Evolutionary conservation across 805 yeast genomes (phyloP).

Genomic region (Candida coleopterorum): DNA sequence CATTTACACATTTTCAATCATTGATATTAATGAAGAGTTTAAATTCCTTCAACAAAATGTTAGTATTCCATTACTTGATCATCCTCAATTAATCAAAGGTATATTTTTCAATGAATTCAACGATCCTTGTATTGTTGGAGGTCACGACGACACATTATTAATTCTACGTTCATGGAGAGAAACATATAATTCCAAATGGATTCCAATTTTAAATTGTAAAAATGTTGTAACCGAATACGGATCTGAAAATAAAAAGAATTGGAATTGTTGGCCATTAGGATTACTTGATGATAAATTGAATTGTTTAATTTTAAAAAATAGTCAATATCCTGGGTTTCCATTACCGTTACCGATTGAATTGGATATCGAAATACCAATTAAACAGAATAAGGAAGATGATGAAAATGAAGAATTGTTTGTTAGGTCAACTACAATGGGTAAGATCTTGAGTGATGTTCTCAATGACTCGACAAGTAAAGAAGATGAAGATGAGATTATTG

Average conservation of each 20-base stretch:
- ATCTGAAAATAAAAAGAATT: conserved; percentile 47
- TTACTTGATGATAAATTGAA: conserved; percentile 62
- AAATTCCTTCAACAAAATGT: conserved; percentile 37
- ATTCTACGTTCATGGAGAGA: conserved; percentile 77
- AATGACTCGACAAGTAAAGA: conserved; percentile 20
- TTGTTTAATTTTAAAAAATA: conserved; percentile 62
- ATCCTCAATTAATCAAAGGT: conserved; percentile 48
- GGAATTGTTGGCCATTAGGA: conserved; percentile 87
- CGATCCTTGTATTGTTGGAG: conserved; percentile 80
- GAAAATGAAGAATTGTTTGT: conserved; percentile 63
- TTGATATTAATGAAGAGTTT: conserved; percentile 40
- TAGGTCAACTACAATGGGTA: conserved; percentile 57
- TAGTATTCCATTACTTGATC: conserved; percentile 28
- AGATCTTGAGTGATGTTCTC: conserved; percentile 52
- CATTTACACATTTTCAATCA: conserved; percentile 44
- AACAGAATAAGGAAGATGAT: conserved; percentile 13
- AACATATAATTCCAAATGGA: conserved; percentile 75
- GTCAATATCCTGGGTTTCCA: conserved; percentile 73
- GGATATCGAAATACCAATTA: conserved; percentile 62
- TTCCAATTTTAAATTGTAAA: conserved; percentile 68
- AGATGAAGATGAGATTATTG: conserved; percentile 39
- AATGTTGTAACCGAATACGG: conserved; percentile 42
- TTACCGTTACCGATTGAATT: conserved; percentile 79
- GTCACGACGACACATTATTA: conserved; percentile 67
- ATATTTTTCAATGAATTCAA: conserved; percentile 84